Evolutionary conservation across 1,284 basidiomycete genomes (phyloP), one percentile per base, ranked within the genome.

Genomic region (Irpex sp.): DNA sequence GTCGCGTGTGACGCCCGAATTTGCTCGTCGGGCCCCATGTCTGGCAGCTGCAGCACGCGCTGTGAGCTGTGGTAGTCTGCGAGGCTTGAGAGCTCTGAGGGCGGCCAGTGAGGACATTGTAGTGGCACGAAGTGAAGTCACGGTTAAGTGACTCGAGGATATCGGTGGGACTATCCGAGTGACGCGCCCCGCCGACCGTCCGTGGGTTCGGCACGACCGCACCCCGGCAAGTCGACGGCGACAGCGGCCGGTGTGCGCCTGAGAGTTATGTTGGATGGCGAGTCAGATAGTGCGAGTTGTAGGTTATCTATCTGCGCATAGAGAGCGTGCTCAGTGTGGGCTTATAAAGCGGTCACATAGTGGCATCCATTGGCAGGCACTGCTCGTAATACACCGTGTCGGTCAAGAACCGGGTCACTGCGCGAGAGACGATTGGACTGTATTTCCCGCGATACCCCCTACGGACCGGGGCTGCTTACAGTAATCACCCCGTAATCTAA

Each of bases 401-500:
- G 21, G 21, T 26, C 21, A 26, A 26, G 21, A 26, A 26, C 21
- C 21, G 21, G 21, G 21, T 26, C 21, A 26, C 21, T 26, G 21
- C 21, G 21, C 21, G n/a, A 26, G 3, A 26, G 21, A 26, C 21
- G 21, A 26, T 36, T 57, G 54, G 62, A 57, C 36, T 17, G 49
- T 9, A 36, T 40, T 66, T 66, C 67, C 65, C 63, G 65, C 65
- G 66, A 58, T 65, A 34, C 21, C 66, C 66, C 63, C 36, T 54
- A 62, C 66, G 63, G 64, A 51, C 63, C 64, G 64, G 64, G 57
- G 54, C 52, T 47, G 55, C 62, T 66, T 49, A 40, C 38, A 40
- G 66, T 68, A 68, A 68, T 68, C 64, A 64, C 63, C 63, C 67
- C 69, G 68, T 72, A 73, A 73, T 73, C 72, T 72, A 72, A 75